These are phyloP conservation scores for Peronospora farinosa DNA, from an alignment of 352 stramenopile species.

Conservation along the genomic window DNA sequence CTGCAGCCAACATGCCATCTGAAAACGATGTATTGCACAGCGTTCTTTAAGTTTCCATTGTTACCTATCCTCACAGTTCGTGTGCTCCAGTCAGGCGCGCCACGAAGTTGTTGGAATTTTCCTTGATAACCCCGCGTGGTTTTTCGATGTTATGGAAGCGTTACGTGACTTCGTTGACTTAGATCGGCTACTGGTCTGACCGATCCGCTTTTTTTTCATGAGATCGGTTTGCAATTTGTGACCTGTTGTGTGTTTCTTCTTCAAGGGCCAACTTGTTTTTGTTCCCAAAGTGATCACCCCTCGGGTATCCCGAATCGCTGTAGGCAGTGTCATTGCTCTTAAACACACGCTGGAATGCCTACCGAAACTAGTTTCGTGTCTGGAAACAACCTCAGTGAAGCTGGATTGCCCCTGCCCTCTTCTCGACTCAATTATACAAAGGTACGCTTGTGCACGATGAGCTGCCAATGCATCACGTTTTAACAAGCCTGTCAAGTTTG, in stretches of 20 bases:
- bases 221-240: background rate
- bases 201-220: background rate
- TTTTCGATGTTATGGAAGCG: conserved; percentile 76
- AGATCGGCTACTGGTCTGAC: conserved; percentile 62
- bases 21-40: conserved; percentile 62
- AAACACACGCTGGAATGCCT: conserved; percentile 75
- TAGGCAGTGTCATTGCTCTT: conserved; percentile 76
- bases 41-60: background rate
- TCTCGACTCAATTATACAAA: conserved; percentile 60
- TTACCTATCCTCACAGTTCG: conserved; percentile 1
- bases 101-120: conserved; percentile 71
- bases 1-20: conserved; percentile 68
- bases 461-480: conserved; percentile 1
- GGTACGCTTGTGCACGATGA: conserved; percentile 23
- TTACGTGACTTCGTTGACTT: conserved; percentile 66
- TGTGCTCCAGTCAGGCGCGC: conserved; percentile 40
- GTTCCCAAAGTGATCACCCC: conserved; percentile 73
- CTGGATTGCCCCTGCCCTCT: conserved; percentile 34
- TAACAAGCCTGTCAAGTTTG: conserved; percentile 33
- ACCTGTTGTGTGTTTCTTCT: conserved; percentile 2
- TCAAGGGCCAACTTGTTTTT: conserved; percentile 66
- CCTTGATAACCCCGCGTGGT: conserved; percentile 72
- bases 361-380: conserved; percentile 44
- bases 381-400: conserved; percentile 33
- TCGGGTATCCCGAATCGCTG: conserved; percentile 56